Percentiles rank a stretch among this genome's conserved stretches.
Conservation (phyloP, 441 rosid genomes). For the Mallotus japonicus region DNA sequence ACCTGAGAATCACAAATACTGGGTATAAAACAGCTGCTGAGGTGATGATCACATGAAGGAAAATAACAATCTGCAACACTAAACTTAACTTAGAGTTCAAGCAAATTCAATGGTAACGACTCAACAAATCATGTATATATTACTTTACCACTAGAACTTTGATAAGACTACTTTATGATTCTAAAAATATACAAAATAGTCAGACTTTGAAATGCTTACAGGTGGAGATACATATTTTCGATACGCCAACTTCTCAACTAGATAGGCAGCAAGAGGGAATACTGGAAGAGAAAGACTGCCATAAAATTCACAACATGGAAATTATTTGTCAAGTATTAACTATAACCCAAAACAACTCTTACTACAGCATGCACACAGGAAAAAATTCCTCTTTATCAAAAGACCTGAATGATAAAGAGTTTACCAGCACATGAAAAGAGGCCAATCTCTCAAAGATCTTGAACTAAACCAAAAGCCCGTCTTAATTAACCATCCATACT, state of each 20-base stretch:
- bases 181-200: not conserved
- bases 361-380: too few relatives aligned
- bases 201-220: conserved; percentile 44
- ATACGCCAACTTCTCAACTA: conserved; percentile 74
- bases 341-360: not conserved
- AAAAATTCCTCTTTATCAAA: too few relatives aligned
- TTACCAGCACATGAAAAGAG: conserved; percentile 98
- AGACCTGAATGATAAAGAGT: too few relatives aligned
- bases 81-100: conserved; percentile 22
- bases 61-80: conserved; percentile 55
- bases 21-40: conserved; percentile 75
- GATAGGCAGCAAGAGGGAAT: conserved; percentile 71
- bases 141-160: conserved; percentile 8
- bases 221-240: conserved; percentile 52
- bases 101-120: not conserved
- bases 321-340: not conserved
- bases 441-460: conserved; percentile 90
- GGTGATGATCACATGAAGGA: conserved; percentile 69
- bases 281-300: conserved; percentile 82
- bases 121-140: not conserved
- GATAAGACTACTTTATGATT: not conserved
- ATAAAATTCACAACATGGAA: not conserved
- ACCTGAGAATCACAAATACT: conserved; percentile 83
- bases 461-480: conserved; percentile 96
- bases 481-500: conserved; percentile 95